Evolutionary conservation across 2,329 filamentous ascomycete species (phyloP).

Genomic region (Alternaria angustiovoidea): DNA sequence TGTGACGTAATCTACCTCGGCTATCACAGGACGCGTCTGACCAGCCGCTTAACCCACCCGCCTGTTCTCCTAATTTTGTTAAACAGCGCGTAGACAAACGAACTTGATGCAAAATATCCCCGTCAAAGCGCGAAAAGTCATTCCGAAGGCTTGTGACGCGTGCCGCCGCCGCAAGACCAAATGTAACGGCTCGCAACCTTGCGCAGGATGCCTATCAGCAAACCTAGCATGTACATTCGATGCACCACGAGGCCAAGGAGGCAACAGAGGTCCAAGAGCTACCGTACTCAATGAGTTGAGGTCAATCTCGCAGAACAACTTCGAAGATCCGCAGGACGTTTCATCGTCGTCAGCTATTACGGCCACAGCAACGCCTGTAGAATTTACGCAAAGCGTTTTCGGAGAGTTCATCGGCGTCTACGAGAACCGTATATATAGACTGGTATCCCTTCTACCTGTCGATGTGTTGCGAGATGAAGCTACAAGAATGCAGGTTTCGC

Average conservation of each 20-base stretch:
- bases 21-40: not conserved
- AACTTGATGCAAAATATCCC: constrained; percentile 11
- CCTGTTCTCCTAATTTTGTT: not conserved
- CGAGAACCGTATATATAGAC: constrained; percentile 71
- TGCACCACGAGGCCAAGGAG: constrained; percentile 15
- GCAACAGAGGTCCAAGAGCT: constrained; percentile 55
- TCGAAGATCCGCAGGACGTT: not conserved
- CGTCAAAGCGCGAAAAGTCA: constrained; percentile 7
- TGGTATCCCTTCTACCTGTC: constrained; percentile 47
- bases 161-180: constrained; percentile 79
- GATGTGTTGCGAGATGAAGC: constrained; percentile 34
- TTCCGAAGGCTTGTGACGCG: constrained; percentile 70
- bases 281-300: constrained; percentile 79
- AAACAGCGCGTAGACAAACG: not conserved
- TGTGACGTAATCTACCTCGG: not conserved
- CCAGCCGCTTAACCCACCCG: too few species aligned
- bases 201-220: constrained; percentile 73
- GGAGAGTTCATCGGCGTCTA: constrained; percentile 74
- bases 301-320: constrained; percentile 62
- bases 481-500: constrained; percentile 24
- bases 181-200: constrained; percentile 75
- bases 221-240: constrained; percentile 44
- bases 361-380: not conserved
- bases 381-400: constrained; percentile 61
- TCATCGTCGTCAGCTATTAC: not conserved